Evolutionary conservation across 768 basidiomycete species (phyloP), one percentile per base, ranked within the genome.

Genomic region (Tricholoma furcatifolium): DNA sequence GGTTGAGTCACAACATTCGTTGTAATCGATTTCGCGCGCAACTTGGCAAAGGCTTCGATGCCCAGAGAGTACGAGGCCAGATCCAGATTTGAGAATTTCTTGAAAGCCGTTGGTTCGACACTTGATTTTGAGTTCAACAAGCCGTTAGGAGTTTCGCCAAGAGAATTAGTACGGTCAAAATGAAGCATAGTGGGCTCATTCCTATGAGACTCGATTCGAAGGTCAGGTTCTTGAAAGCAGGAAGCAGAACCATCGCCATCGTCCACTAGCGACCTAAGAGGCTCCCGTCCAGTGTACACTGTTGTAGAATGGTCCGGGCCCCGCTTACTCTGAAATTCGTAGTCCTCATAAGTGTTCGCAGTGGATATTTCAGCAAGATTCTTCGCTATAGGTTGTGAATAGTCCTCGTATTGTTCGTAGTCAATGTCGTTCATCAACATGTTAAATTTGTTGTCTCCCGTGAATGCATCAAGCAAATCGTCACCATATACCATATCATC

Each of bases 1-100:
- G 31, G n/a, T 17, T 24, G 36, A 5, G 54, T 41, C 6, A 55
- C 62, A 39, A 6, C 5, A 23, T 15, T 30, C 31, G 50, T 2
- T 12, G 47, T 54, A 15, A 78, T 53, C 24, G 63, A 68, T 53
- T 66, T 74, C 3, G 73, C 72, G 30, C 79, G 71, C 12, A 81
- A 64, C 51, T 58, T 66, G 15, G 74, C 70, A 57, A 77, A 80
- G 1, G 69, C 60, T 4, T 63, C 61, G 11, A 74, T 68, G 7
- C 70, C 71, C 8, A 70, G 63, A 8, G 70, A 53, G 46, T 66
- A 68, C 6, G 43, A 51, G 23, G 43, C 23, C 14, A 58, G 53
- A n/a, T 47, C 50, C 3, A 45, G 17, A 27, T 46, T n/a, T 14
- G n/a, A n/a, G n/a, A 41, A 15, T 17, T n/a, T 45, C 18, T 49